These are phyloP conservation scores for Entonaema liquescens DNA, from an alignment of 495 filamentous ascomycete genomes.

Conservation along the genomic window DNA sequence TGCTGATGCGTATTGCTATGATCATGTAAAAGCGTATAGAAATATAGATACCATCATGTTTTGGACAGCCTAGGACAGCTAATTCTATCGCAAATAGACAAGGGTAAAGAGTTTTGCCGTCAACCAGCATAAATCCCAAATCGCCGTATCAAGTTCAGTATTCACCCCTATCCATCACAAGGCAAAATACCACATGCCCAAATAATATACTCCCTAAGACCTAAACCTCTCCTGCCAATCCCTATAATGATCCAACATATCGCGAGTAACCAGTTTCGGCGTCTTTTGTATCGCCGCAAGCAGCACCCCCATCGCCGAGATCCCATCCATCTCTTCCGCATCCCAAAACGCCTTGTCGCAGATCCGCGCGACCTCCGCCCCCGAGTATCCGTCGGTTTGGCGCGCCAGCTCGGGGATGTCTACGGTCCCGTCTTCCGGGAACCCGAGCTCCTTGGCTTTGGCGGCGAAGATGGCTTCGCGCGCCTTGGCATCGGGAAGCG, in stretches of 20 bases:
- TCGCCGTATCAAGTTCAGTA: neutral
- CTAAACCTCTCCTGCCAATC: slow-evolving; percentile 64
- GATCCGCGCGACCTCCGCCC: slow-evolving; percentile 86
- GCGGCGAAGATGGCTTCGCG: slow-evolving; percentile 78
- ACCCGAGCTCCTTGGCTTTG: slow-evolving; percentile 39
- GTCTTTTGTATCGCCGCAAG: slow-evolving; percentile 67
- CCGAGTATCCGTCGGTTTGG: slow-evolving; percentile 82
- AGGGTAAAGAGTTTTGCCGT: neutral
- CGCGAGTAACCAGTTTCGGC: slow-evolving; percentile 72
- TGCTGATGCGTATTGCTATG: too few species aligned
- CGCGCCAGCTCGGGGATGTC: slow-evolving; percentile 71
- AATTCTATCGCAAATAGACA: neutral
- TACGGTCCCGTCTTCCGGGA: slow-evolving; percentile 62
- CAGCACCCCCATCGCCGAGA: slow-evolving; percentile 68
- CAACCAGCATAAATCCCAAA: neutral
- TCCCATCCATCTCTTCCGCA: slow-evolving; percentile 36
- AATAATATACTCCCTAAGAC: neutral
- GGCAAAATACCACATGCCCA: neutral
- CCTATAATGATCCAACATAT: slow-evolving; percentile 72
- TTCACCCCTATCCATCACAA: neutral
- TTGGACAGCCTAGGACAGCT: too few species aligned
- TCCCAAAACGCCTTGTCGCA: slow-evolving; percentile 66
- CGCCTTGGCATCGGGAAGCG: slow-evolving; percentile 79
- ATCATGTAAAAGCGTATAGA: too few species aligned
- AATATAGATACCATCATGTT: too few species aligned